A percentile compares a stretch with the other conserved stretches of the same genome.
Evolutionary conservation across 257 asterid species (phyloP).

Genomic region (Rehmannia glutinosa): DNA sequence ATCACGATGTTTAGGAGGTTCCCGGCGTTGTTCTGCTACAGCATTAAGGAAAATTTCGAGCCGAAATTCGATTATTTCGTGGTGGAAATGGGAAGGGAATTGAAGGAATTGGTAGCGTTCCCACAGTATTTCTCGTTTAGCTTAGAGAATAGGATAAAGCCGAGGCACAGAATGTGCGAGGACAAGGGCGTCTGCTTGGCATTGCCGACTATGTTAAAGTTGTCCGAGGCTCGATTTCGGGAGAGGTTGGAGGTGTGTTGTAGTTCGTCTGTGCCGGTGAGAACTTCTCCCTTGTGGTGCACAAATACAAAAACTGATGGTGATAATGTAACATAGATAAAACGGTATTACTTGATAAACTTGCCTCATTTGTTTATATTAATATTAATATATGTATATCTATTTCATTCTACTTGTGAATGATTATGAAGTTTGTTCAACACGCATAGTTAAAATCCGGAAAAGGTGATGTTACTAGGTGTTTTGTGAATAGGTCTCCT

Average conservation of each 20-base stretch:
- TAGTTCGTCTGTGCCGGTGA: conserved; percentile 70
- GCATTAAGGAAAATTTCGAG: conserved; percentile 73
- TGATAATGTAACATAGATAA: conserved; percentile 33
- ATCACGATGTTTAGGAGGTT: conserved; percentile 64
- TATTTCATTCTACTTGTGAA: conserved; percentile 8
- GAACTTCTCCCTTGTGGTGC: conserved; percentile 77
- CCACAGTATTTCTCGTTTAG: conserved; percentile 94
- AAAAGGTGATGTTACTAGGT: conserved; percentile 1
- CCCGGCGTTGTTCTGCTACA: conserved; percentile 84
- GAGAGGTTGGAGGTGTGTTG: conserved; percentile 71
- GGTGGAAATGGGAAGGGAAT: conserved; percentile 88
- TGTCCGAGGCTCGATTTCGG: conserved; percentile 41
- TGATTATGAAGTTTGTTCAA: background rate
- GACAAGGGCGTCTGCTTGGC: conserved; percentile 76
- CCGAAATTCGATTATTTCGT: conserved; percentile 79
- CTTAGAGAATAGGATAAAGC: conserved; percentile 79
- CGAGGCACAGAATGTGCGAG: conserved; percentile 71
- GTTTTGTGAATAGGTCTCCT: conserved; percentile 12
- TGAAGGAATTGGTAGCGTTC: conserved; percentile 68
- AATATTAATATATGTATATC: conserved; percentile 10
- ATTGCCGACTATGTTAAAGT: conserved; percentile 79
- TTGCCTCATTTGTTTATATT: conserved; percentile 21
- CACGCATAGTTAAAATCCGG: background rate
- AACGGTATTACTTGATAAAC: background rate
- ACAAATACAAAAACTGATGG: conserved; percentile 21